Percentiles rank a stretch among this genome's conserved stretches.
phyloP scores from a whole-genome alignment of 2,329 filamentous ascomycete genomes.

The Leptosphaerulina australis region DNA sequence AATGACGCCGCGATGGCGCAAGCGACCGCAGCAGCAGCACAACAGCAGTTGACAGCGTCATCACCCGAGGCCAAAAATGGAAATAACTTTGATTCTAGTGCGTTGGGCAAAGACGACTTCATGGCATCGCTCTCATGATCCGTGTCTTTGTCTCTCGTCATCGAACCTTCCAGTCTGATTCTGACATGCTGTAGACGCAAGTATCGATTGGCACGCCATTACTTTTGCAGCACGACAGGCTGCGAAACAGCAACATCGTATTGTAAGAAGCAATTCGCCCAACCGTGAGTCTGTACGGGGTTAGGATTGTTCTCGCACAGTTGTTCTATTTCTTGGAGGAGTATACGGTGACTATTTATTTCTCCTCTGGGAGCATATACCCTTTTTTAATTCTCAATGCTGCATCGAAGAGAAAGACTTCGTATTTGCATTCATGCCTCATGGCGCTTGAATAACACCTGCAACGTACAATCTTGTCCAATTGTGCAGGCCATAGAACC shows the following conservation, averaged over 20 bases:
- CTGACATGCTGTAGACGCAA: neutral
- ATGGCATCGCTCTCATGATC: slow-evolving; percentile 17
- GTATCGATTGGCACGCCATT: neutral
- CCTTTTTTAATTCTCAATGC: slow-evolving; percentile 4
- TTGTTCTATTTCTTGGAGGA: neutral
- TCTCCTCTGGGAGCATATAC: slow-evolving; percentile 15
- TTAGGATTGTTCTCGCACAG: neutral
- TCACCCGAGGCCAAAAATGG: slow-evolving; percentile 25
- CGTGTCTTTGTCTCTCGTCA: neutral
- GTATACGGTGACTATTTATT: neutral
- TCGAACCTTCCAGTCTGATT: no score
- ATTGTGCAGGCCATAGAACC: no score
- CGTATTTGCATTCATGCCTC: slow-evolving; percentile 1
- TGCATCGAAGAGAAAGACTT: neutral
- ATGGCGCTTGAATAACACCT: neutral
- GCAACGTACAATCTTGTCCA: neutral
- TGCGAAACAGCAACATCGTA: neutral
- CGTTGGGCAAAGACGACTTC: slow-evolving; percentile 18
- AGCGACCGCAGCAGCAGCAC: slow-evolving; percentile 44
- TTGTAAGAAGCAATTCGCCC: neutral
- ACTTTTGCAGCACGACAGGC: neutral
- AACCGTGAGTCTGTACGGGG: no score
- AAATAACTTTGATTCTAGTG: slow-evolving; percentile 22
- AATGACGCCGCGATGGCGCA: slow-evolving; percentile 46
- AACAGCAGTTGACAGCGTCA: slow-evolving; percentile 34